Evolutionary conservation across 495 filamentous ascomycete genomes (phyloP).

Genomic region (Tuber aestivum): DNA sequence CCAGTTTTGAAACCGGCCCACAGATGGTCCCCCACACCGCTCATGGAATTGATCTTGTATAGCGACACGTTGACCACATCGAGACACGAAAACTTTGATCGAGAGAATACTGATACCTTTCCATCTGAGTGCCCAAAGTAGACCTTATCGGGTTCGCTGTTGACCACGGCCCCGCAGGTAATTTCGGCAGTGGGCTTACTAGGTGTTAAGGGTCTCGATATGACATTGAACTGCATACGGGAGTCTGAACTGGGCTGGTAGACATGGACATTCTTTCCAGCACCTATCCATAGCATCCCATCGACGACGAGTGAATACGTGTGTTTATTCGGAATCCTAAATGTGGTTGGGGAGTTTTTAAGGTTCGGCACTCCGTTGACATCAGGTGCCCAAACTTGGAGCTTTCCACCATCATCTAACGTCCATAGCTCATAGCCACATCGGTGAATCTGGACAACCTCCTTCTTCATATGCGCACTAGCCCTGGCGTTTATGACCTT

Average conservation of each 20-base stretch:
- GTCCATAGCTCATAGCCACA: conserved; percentile 91
- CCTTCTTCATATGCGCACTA: conserved; percentile 69
- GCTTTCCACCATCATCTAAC: conserved; percentile 78
- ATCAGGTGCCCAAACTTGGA: conserved; percentile 83
- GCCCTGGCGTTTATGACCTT: conserved; percentile 59
- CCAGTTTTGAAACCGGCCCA: conserved; percentile 95
- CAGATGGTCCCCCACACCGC: conserved; percentile 72
- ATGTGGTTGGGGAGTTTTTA: conserved; percentile 57
- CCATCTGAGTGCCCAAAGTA: conserved; percentile 91
- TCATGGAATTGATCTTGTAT: conserved; percentile 90
- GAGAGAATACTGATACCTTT: conserved; percentile 86
- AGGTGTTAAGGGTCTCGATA: conserved; percentile 60
- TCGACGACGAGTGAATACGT: conserved; percentile 78
- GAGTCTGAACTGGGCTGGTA: conserved; percentile 68
- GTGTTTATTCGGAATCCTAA: conserved; percentile 71
- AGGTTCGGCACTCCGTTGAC: conserved; percentile 67
- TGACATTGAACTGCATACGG: conserved; percentile 60
- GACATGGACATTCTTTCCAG: conserved; percentile 79
- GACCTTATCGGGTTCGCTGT: conserved; percentile 68
- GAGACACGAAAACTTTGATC: conserved; percentile 64
- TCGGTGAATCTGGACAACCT: conserved; percentile 80
- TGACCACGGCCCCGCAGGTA: conserved; percentile 73
- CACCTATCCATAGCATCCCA: conserved; percentile 77
- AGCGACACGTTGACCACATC: conserved; percentile 75
- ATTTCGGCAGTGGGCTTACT: conserved; percentile 65